Evolutionary conservation across 768 basidiomycete species (phyloP).

Genomic region (Mycena crocata): DNA sequence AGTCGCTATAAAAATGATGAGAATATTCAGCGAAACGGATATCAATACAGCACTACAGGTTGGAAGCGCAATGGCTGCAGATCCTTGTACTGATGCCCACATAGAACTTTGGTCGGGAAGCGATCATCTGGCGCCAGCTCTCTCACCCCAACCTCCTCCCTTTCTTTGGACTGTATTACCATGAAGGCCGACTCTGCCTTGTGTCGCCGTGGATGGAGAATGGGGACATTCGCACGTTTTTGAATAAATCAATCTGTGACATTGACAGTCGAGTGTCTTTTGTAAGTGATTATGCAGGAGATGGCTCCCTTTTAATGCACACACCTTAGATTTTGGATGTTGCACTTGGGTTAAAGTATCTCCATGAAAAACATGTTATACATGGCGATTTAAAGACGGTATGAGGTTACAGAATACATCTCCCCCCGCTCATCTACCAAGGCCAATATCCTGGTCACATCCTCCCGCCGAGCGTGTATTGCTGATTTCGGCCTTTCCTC

Average conservation of each 20-base stretch:
- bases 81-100: no score
- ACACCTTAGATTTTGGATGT: slow-evolving; percentile 28
- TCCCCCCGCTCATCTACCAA: slow-evolving; percentile 23
- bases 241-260: slow-evolving; percentile 11
- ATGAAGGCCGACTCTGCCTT: slow-evolving; percentile 31
- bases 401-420: neutral
- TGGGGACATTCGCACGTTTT: slow-evolving; percentile 33
- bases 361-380: slow-evolving; percentile 27
- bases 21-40: neutral
- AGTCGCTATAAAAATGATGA: slow-evolving; percentile 6
- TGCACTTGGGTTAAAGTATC: slow-evolving; percentile 29
- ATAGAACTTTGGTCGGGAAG: slow-evolving; percentile 28
- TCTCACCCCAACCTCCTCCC: slow-evolving; percentile 36
- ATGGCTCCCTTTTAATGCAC: neutral
- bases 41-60: slow-evolving; percentile 4
- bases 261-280: slow-evolving; percentile 11
- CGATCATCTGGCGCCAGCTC: slow-evolving; percentile 34
- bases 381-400: slow-evolving; percentile 38
- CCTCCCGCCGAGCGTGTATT: slow-evolving; percentile 35
- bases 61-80: neutral
- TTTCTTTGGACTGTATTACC: slow-evolving; percentile 33
- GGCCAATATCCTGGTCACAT: slow-evolving; percentile 60
- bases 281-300: neutral
- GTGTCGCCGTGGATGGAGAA: slow-evolving; percentile 43
- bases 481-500: neutral